phyloP scores from a whole-genome alignment of 208 protist genomes.

The Leishmania amazonensis region DNA sequence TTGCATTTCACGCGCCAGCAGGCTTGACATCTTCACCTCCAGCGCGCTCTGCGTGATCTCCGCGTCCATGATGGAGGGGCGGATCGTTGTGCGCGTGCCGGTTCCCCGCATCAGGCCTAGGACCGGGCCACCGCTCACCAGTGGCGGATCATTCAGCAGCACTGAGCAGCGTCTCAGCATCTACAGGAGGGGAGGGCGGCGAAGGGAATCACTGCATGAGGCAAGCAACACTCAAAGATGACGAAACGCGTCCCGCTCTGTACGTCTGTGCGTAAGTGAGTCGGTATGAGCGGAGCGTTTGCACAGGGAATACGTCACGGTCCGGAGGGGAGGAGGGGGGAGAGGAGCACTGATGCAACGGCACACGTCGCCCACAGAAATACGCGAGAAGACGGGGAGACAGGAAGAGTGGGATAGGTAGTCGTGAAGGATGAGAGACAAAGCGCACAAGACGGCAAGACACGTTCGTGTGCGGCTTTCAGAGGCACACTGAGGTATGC shows the following conservation, averaged over 20 bases:
- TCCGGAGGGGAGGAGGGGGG: neutral
- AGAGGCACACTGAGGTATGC: neutral
- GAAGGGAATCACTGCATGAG: neutral
- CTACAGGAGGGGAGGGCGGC: neutral
- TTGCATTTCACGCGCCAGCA: conserved; percentile 37
- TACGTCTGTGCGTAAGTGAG: neutral
- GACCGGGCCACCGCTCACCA: conserved; percentile 16
- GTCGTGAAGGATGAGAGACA: neutral
- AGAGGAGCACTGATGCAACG: neutral
- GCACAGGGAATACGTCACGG: neutral
- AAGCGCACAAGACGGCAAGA: neutral
- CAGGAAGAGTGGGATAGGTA: neutral
- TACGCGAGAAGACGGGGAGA: neutral
- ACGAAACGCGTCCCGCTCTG: neutral
- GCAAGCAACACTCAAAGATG: neutral
- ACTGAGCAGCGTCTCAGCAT: conserved; percentile 14
- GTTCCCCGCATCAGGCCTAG: neutral
- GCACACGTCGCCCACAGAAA: neutral
- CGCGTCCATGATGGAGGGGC: conserved; percentile 40
- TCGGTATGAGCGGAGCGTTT: neutral
- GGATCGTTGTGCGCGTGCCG: conserved; percentile 28
- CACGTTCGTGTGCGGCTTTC: neutral
- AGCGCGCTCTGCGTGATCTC: conserved; percentile 43
- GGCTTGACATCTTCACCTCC: conserved; percentile 39
- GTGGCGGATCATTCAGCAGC: conserved; percentile 12